Conservation (phyloP, 495 filamentous ascomycete genomes). For the Sordaria brevicollis region DNA sequence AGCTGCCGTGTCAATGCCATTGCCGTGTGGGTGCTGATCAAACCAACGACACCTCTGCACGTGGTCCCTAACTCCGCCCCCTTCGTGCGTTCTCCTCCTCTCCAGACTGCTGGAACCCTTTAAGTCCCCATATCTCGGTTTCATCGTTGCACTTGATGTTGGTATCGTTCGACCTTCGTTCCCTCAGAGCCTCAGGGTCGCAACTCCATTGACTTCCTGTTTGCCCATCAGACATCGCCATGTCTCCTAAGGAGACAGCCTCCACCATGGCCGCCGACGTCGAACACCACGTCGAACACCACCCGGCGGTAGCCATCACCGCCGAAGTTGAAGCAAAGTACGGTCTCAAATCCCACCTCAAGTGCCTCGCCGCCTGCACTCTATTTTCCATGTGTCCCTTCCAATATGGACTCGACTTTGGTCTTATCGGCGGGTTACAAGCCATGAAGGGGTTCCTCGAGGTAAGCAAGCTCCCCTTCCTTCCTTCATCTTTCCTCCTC, state of each 20-base stretch:
- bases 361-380: conserved; percentile 26
- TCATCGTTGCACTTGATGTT: not conserved
- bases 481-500: no score
- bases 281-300: not conserved
- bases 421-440: conserved; percentile 47
- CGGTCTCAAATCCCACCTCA: conserved; percentile 23
- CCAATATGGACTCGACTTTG: conserved; percentile 52
- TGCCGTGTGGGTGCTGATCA: not conserved
- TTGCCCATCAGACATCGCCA: not conserved
- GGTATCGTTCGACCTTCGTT: not conserved
- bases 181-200: not conserved
- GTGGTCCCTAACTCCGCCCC: not conserved
- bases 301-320: not conserved
- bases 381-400: conserved; percentile 42
- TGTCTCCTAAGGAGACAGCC: not conserved
- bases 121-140: not conserved
- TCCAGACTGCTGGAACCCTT: not conserved
- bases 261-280: not conserved
- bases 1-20: not conserved
- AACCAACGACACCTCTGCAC: not conserved
- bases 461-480: conserved; percentile 14
- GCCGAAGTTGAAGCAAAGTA: not conserved
- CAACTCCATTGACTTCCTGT: not conserved
- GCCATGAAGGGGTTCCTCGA: conserved; percentile 48
- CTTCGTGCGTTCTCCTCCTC: not conserved